Evolutionary conservation across 2,329 filamentous ascomycete genomes (phyloP), one percentile per base, ranked within the genome.

Genomic region (Clonostachys sp.): DNA sequence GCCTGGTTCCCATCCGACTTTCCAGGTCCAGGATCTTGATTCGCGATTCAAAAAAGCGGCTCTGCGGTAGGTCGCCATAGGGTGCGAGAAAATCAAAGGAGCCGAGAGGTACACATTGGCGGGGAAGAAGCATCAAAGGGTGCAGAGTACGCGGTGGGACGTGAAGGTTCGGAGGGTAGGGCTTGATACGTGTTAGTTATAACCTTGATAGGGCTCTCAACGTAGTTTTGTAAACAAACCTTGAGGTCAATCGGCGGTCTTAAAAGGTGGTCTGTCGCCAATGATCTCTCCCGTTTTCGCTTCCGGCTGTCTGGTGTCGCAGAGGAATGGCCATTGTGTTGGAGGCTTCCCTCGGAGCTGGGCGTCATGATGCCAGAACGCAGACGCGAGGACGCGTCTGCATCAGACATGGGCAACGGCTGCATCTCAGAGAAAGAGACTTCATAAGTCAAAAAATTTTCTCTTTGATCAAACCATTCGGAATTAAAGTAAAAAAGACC

Each of bases 21-120:
- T 83, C 80, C 39, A 82, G 73, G 51, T 87, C 83, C 50, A 87
- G 67, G 48, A 84, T 78, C 52, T 80, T 78, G 55, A 87, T 73
- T 52, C 77, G 72, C 8, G 80, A 80, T 55, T 84, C 80, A 59
- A 81, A 86, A 42, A 78, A 71, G 44, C 78, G 77, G 44, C 74
- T 76, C 20, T 68, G 69, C 13, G 75, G 69, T 18, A 82, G 69
- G 17, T 75, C 74, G 53, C 72, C 74, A 36, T 70, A 68, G 10
- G 75, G 73, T 12, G 71, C 64, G 18, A 69, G 62, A 38, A 83
- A 71, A 57, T 87, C 84, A 48, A 88, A 75, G 53, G 63, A 78
- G 2, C 81, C 80, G n/a, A 87, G 67, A 6, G 78, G 70, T 6
- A 87, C 70, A 50, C 76, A 67, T 54, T 83, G 72, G 54, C 85